phyloP scores from a whole-genome alignment of 75 land plant genomes.

The Sequoia sempervirens region DNA sequence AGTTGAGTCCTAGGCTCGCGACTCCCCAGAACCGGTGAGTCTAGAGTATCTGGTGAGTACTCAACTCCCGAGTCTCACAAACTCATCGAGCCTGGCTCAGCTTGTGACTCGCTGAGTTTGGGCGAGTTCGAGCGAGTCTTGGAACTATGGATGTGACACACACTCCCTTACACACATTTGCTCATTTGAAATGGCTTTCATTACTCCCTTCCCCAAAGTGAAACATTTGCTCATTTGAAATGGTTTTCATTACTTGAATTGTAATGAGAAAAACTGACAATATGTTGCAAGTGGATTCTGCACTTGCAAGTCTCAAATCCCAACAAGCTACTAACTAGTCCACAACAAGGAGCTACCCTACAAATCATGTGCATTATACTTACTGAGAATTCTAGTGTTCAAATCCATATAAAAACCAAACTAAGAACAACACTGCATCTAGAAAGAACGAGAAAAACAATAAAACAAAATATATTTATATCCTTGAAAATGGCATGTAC shows the following conservation, averaged over 20 bases:
- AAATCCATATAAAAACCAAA: background rate
- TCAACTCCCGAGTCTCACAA: too few relatives aligned
- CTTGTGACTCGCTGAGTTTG: too few relatives aligned
- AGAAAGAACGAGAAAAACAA: background rate
- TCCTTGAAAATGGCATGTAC: background rate
- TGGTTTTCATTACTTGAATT: background rate
- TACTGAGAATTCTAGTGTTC: background rate
- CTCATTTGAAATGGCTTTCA: too few relatives aligned
- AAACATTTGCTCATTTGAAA: background rate
- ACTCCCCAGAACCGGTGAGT: too few relatives aligned
- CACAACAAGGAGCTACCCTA: background rate
- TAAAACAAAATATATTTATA: background rate
- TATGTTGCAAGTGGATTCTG: background rate
- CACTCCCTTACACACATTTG: too few relatives aligned
- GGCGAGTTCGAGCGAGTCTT: too few relatives aligned
- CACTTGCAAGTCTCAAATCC: background rate
- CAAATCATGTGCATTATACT: background rate
- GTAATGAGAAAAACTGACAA: background rate
- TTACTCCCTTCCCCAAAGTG: background rate
- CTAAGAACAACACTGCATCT: background rate
- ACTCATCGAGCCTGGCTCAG: too few relatives aligned
- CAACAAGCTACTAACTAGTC: background rate
- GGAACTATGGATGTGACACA: too few relatives aligned
- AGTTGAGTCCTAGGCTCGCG: too few relatives aligned
- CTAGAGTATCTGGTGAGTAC: too few relatives aligned